These are phyloP conservation scores for Penicillium sp. DNA, from an alignment of 2,329 filamentous ascomycete genomes.

Conservation along the genomic window DNA sequence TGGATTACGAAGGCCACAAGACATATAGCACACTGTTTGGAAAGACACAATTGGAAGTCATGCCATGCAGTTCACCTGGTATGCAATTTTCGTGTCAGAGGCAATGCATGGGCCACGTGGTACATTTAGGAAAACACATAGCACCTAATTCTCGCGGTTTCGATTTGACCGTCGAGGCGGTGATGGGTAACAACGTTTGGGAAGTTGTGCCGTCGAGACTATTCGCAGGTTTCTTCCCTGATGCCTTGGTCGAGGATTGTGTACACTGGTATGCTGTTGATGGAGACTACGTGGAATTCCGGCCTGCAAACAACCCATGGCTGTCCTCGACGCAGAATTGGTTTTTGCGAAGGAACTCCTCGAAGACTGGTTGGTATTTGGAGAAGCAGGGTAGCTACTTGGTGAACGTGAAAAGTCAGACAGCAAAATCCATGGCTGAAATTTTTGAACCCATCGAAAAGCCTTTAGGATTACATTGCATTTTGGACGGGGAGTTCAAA, in stretches of 20 bases:
- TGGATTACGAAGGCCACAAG: constrained; percentile 28
- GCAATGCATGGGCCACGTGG: constrained; percentile 22
- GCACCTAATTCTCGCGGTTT: constrained; percentile 22
- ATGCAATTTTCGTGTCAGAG: constrained; percentile 30
- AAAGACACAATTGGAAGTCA: constrained; percentile 26
- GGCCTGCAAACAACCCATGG: constrained; percentile 36
- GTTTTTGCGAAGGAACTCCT: constrained; percentile 15
- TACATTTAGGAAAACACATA: constrained; percentile 27
- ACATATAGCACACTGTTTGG: constrained; percentile 35
- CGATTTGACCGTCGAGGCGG: constrained; percentile 42
- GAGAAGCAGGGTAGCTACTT: neutral
- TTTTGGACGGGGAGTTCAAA: constrained; percentile 20
- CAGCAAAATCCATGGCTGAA: constrained; percentile 9
- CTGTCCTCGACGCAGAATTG: constrained; percentile 28
- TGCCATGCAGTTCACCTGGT: constrained; percentile 19
- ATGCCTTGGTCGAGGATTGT: constrained; percentile 44
- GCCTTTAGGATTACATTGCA: constrained; percentile 41
- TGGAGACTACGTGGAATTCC: constrained; percentile 36
- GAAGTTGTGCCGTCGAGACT: constrained; percentile 39
- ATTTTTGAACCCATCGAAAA: constrained; percentile 45
- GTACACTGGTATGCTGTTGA: constrained; percentile 55
- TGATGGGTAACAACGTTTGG: constrained; percentile 20
- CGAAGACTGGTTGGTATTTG: constrained; percentile 7
- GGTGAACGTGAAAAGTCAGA: constrained; percentile 26
- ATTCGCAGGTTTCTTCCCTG: constrained; percentile 36